phyloP scores from a whole-genome alignment of 345 rosid species.

The Hibiscus mutabilis region DNA sequence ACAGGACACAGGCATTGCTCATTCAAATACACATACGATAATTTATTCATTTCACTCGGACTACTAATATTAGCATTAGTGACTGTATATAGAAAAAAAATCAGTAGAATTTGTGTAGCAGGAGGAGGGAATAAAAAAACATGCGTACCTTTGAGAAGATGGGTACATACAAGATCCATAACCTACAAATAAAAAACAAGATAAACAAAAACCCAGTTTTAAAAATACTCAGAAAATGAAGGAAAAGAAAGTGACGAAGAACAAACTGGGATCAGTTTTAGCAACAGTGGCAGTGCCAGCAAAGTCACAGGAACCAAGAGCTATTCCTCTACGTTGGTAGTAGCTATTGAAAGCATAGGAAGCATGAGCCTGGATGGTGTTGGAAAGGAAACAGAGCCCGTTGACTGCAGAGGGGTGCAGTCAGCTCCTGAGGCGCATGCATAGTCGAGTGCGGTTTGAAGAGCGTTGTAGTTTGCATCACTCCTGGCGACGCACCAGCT shows the following conservation, averaged over 20 bases:
- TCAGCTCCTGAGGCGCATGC: constrained; percentile 73
- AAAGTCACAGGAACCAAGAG: constrained; percentile 78
- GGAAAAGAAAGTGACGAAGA: background rate
- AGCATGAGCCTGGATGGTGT: constrained; percentile 64
- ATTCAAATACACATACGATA: background rate
- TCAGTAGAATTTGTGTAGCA: no score
- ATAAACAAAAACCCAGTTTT: background rate
- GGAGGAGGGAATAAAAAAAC: background rate
- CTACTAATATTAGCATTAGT: background rate
- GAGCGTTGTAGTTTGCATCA: constrained; percentile 50
- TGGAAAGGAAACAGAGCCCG: constrained; percentile 63
- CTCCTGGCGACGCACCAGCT: constrained; percentile 78
- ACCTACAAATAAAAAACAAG: background rate
- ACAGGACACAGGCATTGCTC: background rate
- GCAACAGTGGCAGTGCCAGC: constrained; percentile 67
- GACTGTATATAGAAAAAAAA: background rate
- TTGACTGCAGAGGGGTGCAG: constrained; percentile 46
- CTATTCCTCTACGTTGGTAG: constrained; percentile 54
- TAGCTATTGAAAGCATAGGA: constrained; percentile 82
- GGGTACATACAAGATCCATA: background rate
- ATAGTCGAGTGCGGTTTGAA: constrained; percentile 59
- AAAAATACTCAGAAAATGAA: background rate
- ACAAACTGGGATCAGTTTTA: constrained; percentile 67
- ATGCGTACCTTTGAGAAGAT: background rate
- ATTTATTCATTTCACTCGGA: background rate